Conservation (phyloP, 345 rosid species). For the Gossypium bickii region DNA sequence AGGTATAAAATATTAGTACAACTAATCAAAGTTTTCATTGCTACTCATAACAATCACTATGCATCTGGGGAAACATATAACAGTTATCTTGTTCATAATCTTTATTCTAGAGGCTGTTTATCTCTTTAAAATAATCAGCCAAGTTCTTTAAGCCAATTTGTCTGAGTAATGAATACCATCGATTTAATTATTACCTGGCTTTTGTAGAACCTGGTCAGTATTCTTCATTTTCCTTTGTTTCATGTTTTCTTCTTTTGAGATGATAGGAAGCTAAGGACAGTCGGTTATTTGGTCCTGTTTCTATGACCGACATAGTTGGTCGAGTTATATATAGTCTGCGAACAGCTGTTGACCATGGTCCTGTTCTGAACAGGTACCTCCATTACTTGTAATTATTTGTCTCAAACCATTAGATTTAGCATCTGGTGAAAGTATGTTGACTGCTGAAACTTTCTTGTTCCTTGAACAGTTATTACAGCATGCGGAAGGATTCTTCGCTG, state of each 20-base stretch:
- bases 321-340: constrained; percentile 77
- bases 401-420: not conserved
- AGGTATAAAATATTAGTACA: constrained; percentile 44
- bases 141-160: not conserved
- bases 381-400: not conserved
- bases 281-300: constrained; percentile 80
- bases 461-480: constrained; percentile 50
- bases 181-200: not conserved
- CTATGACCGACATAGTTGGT: constrained; percentile 68
- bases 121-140: not conserved
- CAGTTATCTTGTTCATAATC: not conserved
- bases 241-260: constrained; percentile 12
- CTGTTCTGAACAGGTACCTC: constrained; percentile 78
- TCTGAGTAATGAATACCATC: not conserved
- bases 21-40: not conserved
- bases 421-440: constrained; percentile 1
- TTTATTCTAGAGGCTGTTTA: not conserved
- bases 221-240: not conserved
- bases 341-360: constrained; percentile 90
- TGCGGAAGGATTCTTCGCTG: constrained; percentile 65
- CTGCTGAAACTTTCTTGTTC: constrained; percentile 5
- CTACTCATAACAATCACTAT: not conserved
- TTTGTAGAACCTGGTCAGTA: not conserved
- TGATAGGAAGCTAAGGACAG: constrained; percentile 89
- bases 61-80: not conserved